Base-by-base conservation (phyloP, 768 basidiomycete species). In the Leccinum arenicola region DNA sequence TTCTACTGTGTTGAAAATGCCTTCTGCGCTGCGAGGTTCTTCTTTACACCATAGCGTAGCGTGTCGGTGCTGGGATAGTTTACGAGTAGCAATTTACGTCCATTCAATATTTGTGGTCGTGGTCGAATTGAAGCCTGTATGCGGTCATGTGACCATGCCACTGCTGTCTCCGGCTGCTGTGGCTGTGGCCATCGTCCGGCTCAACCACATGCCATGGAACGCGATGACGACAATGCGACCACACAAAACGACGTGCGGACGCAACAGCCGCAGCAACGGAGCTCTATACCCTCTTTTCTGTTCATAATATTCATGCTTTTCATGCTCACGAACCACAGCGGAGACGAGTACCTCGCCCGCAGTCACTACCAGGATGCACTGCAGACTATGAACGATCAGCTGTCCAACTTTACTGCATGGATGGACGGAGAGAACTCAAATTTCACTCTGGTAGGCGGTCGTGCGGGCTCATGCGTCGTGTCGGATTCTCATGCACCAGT, bases 361-460 rank as follows among this genome's bases (percentile, higher is more conserved):
- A 83, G 81, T 64, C 84, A 85, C 57, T 89, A 88, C 69, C 79
- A 88, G 67, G 83, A 90, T 61, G 76, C 84, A n/a, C 67, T 93
- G 5, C 74, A 78, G 31, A 78, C 78, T 7, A 70, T 91, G 59
- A 78, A 78, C 33, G 77, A 82, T 66, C 84, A 89, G 61, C 71
- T 86, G 12, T 80, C 81, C n/a, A 90, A 92, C 69, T 93, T 82
- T 66, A 86, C 87, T 1, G 82, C 85, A 1, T 93, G 89, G 88
- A 72, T 89, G 72, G 85, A 86, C 65, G 86, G 87, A 7, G 85
- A 83, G 9, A 75, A 73, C 19, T 78, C 87, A 0, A 84, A 90
- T 64, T 91, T 89, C 61, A 80, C 80, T 10, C 68, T 89, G 67
- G 90, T 91, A 56, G 51, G 82, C 70, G 10, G 45, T 55, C 19